A percentile compares a stretch with the other conserved stretches of the same genome.
Conservation (phyloP, 305 asterid species). For the Fraxinus sp. region DNA sequence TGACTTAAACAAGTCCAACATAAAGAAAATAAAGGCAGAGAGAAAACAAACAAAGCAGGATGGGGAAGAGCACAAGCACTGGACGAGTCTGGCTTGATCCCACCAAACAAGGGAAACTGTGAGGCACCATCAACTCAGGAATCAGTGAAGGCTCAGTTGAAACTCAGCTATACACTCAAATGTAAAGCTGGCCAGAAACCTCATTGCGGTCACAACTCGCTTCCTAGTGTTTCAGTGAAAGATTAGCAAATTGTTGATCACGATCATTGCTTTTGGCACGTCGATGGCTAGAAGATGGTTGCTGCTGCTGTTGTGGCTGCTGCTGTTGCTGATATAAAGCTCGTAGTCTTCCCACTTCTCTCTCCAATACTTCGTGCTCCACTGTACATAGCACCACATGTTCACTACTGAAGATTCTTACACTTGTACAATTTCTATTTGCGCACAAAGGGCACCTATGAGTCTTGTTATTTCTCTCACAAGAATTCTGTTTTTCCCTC, state of each 20-base stretch:
- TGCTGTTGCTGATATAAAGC: constrained; percentile 52
- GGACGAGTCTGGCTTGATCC: constrained; percentile 24
- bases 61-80: constrained; percentile 15
- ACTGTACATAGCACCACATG: constrained; percentile 38
- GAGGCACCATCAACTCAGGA: constrained; percentile 24
- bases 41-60: constrained; percentile 25
- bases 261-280: constrained; percentile 58
- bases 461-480: neutral
- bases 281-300: constrained; percentile 41
- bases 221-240: constrained; percentile 57
- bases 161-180: constrained; percentile 20
- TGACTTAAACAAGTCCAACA: constrained; percentile 20
- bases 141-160: constrained; percentile 25
- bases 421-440: neutral
- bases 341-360: constrained; percentile 55
- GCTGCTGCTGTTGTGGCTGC: constrained; percentile 35
- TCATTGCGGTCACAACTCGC: constrained; percentile 34
- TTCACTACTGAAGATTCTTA: constrained; percentile 17
- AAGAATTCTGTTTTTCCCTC: neutral
- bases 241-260: constrained; percentile 51
- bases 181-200: constrained; percentile 42
- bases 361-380: constrained; percentile 72
- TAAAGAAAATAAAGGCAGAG: neutral
- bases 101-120: constrained; percentile 9
- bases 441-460: neutral